A percentile compares a stretch with the other conserved stretches of the same genome.
These are phyloP conservation scores for Oidium heveae DNA, from an alignment of 2,329 filamentous ascomycete genomes.

Conservation along the genomic window DNA sequence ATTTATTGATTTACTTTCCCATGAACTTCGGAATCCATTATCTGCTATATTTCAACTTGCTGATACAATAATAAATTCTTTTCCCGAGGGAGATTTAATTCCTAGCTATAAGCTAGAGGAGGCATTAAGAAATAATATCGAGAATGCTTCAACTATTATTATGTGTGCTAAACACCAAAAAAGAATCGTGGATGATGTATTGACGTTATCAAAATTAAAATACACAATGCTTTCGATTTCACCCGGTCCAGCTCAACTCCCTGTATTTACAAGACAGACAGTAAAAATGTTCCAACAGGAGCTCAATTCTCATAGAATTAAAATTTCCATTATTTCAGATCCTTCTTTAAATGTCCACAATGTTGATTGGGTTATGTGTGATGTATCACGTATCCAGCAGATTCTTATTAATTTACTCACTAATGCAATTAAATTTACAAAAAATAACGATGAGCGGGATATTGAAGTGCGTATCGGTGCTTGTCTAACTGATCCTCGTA, in stretches of 20 bases:
- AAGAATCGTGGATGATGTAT: conserved; percentile 48
- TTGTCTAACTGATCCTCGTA: conserved; percentile 4
- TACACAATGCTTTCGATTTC: conserved; percentile 49
- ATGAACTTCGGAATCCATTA: conserved; percentile 50
- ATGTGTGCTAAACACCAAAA: conserved; percentile 63
- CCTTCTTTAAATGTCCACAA: conserved; percentile 29
- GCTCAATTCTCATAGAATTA: conserved; percentile 40
- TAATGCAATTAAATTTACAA: conserved; percentile 67
- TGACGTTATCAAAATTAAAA: conserved; percentile 52
- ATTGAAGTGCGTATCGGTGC: conserved; percentile 18
- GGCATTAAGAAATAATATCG: conserved; percentile 27
- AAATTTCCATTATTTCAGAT: conserved; percentile 38
- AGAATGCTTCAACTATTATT: conserved; percentile 54
- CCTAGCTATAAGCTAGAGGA: conserved; percentile 22
- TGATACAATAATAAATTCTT: conserved; percentile 36
- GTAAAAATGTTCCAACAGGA: conserved; percentile 62
- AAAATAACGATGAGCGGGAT: conserved; percentile 30
- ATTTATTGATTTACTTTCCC: conserved; percentile 52
- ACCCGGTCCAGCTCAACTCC: conserved; percentile 40
- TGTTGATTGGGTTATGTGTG: conserved; percentile 41
- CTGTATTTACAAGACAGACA: conserved; percentile 31
- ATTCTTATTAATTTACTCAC: conserved; percentile 61
- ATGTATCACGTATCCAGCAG: conserved; percentile 52
- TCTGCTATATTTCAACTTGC: conserved; percentile 54
- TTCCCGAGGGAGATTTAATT: conserved; percentile 14